Evolutionary conservation across 164 flowering plant genomes (phyloP).

Genomic region (Nelumbo lutea): DNA sequence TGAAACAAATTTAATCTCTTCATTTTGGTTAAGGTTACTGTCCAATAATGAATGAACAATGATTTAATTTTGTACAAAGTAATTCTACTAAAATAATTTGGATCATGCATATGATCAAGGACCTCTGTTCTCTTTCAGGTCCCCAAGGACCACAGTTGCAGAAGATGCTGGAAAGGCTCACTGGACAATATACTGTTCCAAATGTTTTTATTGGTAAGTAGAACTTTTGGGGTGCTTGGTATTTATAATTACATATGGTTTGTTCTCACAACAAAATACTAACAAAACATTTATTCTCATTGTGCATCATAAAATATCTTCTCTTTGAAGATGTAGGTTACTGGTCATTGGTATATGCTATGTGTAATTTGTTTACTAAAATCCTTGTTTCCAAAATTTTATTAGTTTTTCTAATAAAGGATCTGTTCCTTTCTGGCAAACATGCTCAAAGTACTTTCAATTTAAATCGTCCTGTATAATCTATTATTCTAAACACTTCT

Average conservation of each 20-base stretch:
- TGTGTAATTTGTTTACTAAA: too few species aligned
- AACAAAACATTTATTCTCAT: too few species aligned
- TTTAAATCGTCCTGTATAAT: too few species aligned
- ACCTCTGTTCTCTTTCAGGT: conserved; percentile 41
- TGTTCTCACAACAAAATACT: too few species aligned
- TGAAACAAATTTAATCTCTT: neutral
- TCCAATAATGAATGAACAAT: neutral
- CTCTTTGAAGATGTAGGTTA: too few species aligned
- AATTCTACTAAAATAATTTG: neutral
- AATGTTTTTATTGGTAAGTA: conserved; percentile 86
- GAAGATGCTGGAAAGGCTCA: conserved; percentile 82
- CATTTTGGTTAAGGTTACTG: neutral
- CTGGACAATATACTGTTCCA: conserved; percentile 94
- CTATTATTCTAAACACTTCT: too few species aligned
- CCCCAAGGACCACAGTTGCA: conserved; percentile 90
- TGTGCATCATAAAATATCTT: too few species aligned
- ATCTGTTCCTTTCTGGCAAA: too few species aligned
- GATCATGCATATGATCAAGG: neutral
- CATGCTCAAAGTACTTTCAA: too few species aligned
- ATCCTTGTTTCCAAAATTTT: too few species aligned
- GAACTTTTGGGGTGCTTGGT: conserved; percentile 1
- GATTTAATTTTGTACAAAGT: neutral
- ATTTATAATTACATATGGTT: neutral
- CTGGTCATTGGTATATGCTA: too few species aligned
- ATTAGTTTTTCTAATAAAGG: too few species aligned